Evolutionary conservation across 345 rosid species (phyloP), one percentile per base, ranked within the genome.

Genomic region (Cardamine chenopodiifolia): DNA sequence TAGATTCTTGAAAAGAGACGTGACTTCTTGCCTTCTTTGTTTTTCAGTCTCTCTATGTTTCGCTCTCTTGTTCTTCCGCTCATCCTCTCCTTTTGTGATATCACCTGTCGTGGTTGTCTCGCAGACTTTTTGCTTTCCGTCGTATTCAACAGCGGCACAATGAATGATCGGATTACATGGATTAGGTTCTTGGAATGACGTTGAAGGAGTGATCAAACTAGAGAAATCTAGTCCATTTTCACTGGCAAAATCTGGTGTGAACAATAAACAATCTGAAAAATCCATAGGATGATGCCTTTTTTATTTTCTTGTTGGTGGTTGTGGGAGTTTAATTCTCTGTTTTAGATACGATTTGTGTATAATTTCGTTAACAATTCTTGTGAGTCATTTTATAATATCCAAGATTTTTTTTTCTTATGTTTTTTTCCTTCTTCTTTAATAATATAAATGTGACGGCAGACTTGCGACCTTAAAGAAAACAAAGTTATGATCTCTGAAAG

Each of bases 11-110:
- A 68, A 69, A 68, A 75, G 70, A 62, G 64, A 42, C 2, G 64
- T n/a, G 28, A 20, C 31, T 42, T 75, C 70, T 68, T 61, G 74
- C 32, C 79, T 68, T 68, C 79, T 75, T 32, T 50, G 69, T 53
- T 22, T 75, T 63, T 75, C 79, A 15, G 53, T 44, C 32, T 68
- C 79, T 68, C 37, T 75, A 53, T 75, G 74, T 42, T 68, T 75
- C 0, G 45, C 44, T 61, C 63, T 68, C 63, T 75, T 75, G 28
- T 49, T 59, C 26, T 35, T 26, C 2, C 25, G 45, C 19, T 49
- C 68, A 14, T 48, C 73, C 5, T 23, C 63, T 4, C 9, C 47
- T 42, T 22, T 35, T 49, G 59, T 20, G 19, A 31, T 14, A 19
- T 50, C 20, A 28, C 6, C 12, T 39, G 64, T 23, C 26, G 22